A percentile compares a stretch with the other conserved stretches of the same genome.
Evolutionary conservation across 2,329 filamentous ascomycete species (phyloP).

Genomic region (Penicillium sp.): DNA sequence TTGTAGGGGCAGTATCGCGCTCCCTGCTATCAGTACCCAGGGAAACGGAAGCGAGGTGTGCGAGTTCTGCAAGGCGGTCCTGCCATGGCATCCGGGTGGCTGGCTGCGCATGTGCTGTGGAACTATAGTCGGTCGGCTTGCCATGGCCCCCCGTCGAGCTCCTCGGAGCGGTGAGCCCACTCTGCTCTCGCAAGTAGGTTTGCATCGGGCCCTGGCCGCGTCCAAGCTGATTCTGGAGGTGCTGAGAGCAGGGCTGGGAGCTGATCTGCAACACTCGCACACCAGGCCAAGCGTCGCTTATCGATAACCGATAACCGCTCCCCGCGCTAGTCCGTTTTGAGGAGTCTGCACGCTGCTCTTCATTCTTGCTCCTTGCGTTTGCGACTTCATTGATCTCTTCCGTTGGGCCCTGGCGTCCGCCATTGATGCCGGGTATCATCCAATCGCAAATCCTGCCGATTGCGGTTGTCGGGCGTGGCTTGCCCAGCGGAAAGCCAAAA

Average conservation of each 20-base stretch:
- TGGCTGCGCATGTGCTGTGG: constrained; percentile 8
- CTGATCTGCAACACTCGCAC: constrained; percentile 1
- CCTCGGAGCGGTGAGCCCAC: not conserved
- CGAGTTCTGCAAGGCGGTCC: constrained; percentile 33
- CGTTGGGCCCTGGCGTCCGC: too few relatives aligned
- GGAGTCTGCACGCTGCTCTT: not conserved
- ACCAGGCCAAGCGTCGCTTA: constrained; percentile 7
- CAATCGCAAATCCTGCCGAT: too few relatives aligned
- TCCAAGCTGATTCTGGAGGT: not conserved
- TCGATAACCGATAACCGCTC: constrained; percentile 16
- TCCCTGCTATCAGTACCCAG: constrained; percentile 1
- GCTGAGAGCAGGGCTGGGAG: too few relatives aligned
- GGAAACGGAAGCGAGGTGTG: constrained; percentile 27
- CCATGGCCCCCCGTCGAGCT: constrained; percentile 3
- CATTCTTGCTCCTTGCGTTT: not conserved
- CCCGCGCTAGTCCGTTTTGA: constrained; percentile 14
- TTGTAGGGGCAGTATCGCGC: constrained; percentile 12
- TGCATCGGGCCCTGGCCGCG: not conserved
- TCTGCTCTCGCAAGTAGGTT: not conserved
- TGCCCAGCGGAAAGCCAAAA: constrained; percentile 1
- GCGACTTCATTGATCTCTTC: too few relatives aligned
- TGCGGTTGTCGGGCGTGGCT: not conserved
- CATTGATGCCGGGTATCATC: too few relatives aligned
- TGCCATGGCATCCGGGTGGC: constrained; percentile 11
- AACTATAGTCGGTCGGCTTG: constrained; percentile 25